Base-by-base conservation (phyloP, 768 basidiomycete genomes). In the Suillus cothurnatus region DNA sequence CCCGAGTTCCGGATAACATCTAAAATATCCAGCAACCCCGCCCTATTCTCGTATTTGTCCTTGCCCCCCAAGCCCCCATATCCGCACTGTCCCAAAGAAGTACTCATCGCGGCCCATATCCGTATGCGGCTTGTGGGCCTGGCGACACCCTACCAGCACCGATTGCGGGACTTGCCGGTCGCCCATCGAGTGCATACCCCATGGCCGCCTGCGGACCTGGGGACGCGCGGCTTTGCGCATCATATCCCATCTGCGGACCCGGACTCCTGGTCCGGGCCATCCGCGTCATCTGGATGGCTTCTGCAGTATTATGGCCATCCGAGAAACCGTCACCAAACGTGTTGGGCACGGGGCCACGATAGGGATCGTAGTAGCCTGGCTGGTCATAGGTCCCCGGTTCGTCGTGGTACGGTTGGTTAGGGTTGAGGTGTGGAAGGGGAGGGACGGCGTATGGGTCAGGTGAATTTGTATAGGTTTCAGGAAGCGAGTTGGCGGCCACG, bases 401-500 rank as follows among this genome's bases (percentile, higher is more conserved):
- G 70, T 94, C 93, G 62, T 76, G 83, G 74, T 94, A 94, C 1
- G 91, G 91, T 68, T 84, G 82, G 74, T 85, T 90, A 7, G 92
- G 92, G 73, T 94, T 91, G 55, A 91, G 79, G 68, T 93, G 91
- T 14, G 92, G 92, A 26, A 93, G 81, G 19, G 92, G 92, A 3
- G 93, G 92, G 1, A 93, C 87, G 19, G 93, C 91, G 74, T 94
- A 94, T 2, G 92, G 92, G 69, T 94, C 92, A 12, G 68, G 64
- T n/a, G 71, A 68, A 6, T 68, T 21, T 15, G 74, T 70, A 50
- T 82, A 80, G 62, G 79, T 72, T 56, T 79, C 84, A 66, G 79
- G 78, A 36, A 75, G 77, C 64, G 79, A 91, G 73, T 75, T 86
- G 77, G 68, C 73, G 7, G 72, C 76, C 4, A 84, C 74, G 21